Evolutionary conservation across 2,329 filamentous ascomycete genomes (phyloP), one percentile per base, ranked within the genome.

Genomic region (Fusarium tupiense): DNA sequence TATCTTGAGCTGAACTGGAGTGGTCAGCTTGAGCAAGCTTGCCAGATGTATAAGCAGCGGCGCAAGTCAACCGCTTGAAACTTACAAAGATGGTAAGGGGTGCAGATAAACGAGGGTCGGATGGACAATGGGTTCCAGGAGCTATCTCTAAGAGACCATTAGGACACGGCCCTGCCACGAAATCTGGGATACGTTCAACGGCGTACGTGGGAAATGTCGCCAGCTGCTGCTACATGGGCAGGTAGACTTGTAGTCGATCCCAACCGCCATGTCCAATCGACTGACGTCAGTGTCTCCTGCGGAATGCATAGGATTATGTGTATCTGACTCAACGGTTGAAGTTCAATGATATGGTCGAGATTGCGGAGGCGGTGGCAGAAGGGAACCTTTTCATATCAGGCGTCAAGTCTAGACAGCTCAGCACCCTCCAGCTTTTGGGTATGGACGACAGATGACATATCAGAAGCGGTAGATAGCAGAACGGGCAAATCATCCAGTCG

Each of bases 401-500:
- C 49, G 12, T 37, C 49, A 26, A 20, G 12, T 26, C 31, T 20
- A 35, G 49, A 20, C 17, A 37, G 4, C 12, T 22, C n/a, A 37
- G 31, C 6, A 11, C 22, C 8, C 17, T 53, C 12, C 31, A 37
- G 31, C 12, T 24, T 52, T 20, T 53, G 49, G 4, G 9, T 24
- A 4, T 20, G 12, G 2, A 35, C n/a, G 6, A 4, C 2, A 37
- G 22, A 52, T 24, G 6, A 24, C 6, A 8, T n/a, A 12, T 4
- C 6, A 4, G n/a, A 9, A 12, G 31, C 9, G n/a, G 8, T 1
- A 24, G 13, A 20, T 20, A 22, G 24, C 2, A 54, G 13, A 4
- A 54, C 3, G 8, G 1, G 31, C 4, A 26, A 38, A 38, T 22
- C 0, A 2, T 38, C 9, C 8, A 5, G n/a, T 12, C 3, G 24